These are phyloP conservation scores for Xylaria venustula DNA, from an alignment of 495 filamentous ascomycete genomes.

Conservation along the genomic window DNA sequence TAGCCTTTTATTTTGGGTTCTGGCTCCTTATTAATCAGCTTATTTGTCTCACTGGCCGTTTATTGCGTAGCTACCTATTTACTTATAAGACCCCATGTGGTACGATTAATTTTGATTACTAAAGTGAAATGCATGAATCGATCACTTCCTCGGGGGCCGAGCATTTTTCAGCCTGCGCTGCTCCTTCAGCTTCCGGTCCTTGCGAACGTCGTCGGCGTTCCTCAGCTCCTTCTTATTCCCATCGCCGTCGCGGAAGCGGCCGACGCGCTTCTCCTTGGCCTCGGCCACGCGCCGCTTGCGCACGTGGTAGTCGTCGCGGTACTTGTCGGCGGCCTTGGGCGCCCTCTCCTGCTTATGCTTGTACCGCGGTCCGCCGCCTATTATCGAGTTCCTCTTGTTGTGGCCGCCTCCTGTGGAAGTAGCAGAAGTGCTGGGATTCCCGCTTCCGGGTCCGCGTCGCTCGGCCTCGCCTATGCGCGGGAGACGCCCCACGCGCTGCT, in stretches of 20 bases:
- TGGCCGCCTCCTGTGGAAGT: too few species aligned
- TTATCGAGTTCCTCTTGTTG: constrained; percentile 29
- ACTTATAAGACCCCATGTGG: too few species aligned
- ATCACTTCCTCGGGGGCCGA: constrained; percentile 66
- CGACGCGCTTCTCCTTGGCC: constrained; percentile 79
- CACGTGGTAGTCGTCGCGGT: constrained; percentile 81
- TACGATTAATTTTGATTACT: too few species aligned
- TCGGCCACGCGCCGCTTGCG: constrained; percentile 87
- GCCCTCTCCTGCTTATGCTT: constrained; percentile 81
- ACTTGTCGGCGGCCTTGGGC: constrained; percentile 90
- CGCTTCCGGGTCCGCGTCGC: constrained; percentile 52
- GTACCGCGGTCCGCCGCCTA: constrained; percentile 51
- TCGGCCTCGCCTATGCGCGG: constrained; percentile 83
- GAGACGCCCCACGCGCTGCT: constrained; percentile 73
- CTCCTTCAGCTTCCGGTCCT: constrained; percentile 72
- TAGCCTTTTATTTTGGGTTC: too few species aligned
- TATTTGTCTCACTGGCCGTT: too few species aligned
- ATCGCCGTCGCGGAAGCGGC: constrained; percentile 64
- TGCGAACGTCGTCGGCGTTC: constrained; percentile 79
- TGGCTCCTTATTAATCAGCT: too few species aligned
- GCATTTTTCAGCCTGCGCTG: constrained; percentile 84
- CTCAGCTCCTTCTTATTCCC: constrained; percentile 74
- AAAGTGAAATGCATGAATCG: too few species aligned
- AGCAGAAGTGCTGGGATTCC: constrained; percentile 30
- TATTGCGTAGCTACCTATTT: too few species aligned